These are phyloP conservation scores for Cladophialophora psammophila DNA, from an alignment of 2,329 filamentous ascomycete species.

Conservation along the genomic window DNA sequence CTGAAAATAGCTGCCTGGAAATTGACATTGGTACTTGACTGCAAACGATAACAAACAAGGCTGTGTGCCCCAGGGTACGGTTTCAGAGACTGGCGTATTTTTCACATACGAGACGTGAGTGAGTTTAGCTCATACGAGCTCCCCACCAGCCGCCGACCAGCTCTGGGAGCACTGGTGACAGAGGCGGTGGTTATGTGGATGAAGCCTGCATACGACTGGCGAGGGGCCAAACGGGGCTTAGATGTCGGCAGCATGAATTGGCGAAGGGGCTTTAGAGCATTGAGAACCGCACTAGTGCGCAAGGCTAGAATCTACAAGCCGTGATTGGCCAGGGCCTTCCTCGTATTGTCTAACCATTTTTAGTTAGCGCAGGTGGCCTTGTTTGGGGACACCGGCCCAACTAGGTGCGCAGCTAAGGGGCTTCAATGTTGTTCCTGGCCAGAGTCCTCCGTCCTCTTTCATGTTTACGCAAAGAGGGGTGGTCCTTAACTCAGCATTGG, in stretches of 20 bases:
- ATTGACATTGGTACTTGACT: background rate
- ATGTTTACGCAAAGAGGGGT: background rate
- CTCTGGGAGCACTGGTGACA: background rate
- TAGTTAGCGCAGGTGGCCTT: conserved; percentile 17
- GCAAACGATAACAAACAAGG: background rate
- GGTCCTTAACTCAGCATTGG: background rate
- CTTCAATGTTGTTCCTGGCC: background rate
- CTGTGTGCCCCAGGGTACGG: background rate
- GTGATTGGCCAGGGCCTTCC: background rate
- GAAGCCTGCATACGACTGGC: background rate
- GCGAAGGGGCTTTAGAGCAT: background rate
- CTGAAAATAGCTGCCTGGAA: conserved; percentile 18
- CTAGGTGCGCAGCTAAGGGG: background rate
- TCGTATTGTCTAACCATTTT: conserved; percentile 20
- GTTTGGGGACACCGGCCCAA: background rate
- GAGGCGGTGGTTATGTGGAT: background rate
- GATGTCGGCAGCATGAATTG: conserved; percentile 1
- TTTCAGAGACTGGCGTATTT: conserved; percentile 2
- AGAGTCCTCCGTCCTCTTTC: background rate
- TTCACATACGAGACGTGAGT: background rate
- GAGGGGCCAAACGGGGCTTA: background rate
- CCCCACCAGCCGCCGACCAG: background rate
- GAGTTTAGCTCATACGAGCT: conserved; percentile 11
- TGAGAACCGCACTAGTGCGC: background rate
- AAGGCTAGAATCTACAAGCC: background rate